These are phyloP conservation scores for Trypanosoma platydactyli DNA, from an alignment of 208 protist species.

Conservation along the genomic window DNA sequence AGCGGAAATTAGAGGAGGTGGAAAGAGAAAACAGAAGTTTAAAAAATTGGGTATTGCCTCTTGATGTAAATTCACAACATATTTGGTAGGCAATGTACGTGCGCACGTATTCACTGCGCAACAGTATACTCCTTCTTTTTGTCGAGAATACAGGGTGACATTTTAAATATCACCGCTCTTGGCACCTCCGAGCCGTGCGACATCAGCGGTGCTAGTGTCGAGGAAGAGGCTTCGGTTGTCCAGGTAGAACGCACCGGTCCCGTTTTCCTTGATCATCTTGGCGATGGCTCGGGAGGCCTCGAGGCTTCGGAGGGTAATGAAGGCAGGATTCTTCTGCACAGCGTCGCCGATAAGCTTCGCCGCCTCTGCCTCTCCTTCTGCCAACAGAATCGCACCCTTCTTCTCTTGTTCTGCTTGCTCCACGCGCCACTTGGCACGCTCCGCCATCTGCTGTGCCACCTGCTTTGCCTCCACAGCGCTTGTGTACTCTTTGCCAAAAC, in stretches of 20 bases:
- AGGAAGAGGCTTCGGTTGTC: slow-evolving; percentile 83
- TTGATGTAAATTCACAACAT: too few species aligned
- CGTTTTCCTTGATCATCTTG: slow-evolving; percentile 70
- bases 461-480: slow-evolving; percentile 96
- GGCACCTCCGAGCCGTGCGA: slow-evolving; percentile 9
- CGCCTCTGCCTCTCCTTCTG: slow-evolving; percentile 92
- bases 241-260: slow-evolving; percentile 73
- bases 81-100: too few species aligned
- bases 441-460: slow-evolving; percentile 96
- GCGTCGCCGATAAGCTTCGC: slow-evolving; percentile 90
- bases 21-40: not conserved
- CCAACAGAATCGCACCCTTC: slow-evolving; percentile 90
- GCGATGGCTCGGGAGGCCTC: slow-evolving; percentile 93
- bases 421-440: slow-evolving; percentile 94
- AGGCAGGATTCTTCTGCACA: slow-evolving; percentile 86
- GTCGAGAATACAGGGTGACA: too few species aligned
- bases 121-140: too few species aligned
- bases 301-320: slow-evolving; percentile 92
- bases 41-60: too few species aligned
- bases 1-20: slow-evolving; percentile 19
- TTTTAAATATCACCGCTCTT: too few species aligned
- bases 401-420: slow-evolving; percentile 95
- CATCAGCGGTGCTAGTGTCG: slow-evolving; percentile 28
- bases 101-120: too few species aligned
- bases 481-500: slow-evolving; percentile 95